Evolutionary conservation across 129 eudicot genomes (phyloP), one percentile per base, ranked within the genome.

Genomic region (Escallonia herrerae): DNA sequence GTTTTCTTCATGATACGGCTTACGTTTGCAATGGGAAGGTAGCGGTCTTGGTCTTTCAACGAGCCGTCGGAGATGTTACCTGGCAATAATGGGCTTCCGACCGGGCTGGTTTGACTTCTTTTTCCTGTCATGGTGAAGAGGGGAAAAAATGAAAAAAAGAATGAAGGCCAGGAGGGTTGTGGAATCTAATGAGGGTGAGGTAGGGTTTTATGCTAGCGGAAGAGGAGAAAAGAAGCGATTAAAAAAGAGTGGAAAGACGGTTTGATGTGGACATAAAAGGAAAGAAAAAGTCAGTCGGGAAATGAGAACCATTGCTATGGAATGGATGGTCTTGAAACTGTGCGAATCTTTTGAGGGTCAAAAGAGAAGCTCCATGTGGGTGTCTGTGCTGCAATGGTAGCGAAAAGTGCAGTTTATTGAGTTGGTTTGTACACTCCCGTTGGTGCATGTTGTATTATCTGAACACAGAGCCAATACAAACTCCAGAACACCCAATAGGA

Each of bases 261-360:
- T 75, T 67, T 80, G 84, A 80, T 80, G 56, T 44, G 62, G 84
- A 80, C 84, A 70, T 40, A 40, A 50, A n/a, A 43, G 66, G 56
- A 44, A 52, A 70, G 45, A 69, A 51, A 66, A 74, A 48, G 11
- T 52, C 40, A 39, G 40, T 56, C 61, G 48, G 15, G 39, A 65
- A 10, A 60, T 7, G 63, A 40, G 46, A 59, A 59, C 7, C 63
- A 59, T 59, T 59, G 40, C 40, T 37, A 56, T 15, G 22, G 2
- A 59, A 59, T 7, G 46, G 63, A 43, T 59, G 63, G 63, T 59
- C 15, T 59, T 11, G 63, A 1, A 40, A 59, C 15, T 59, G 7
- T 59, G 47, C n/a, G 63, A 59, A 59, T 59, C 43, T 40, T n/a
- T 59, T 39, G 3, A 45, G 15, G 63, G 9, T 40, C 38, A 40